These are phyloP conservation scores for Alternaria viburni DNA, from an alignment of 2,329 filamentous ascomycete genomes.

Conservation along the genomic window DNA sequence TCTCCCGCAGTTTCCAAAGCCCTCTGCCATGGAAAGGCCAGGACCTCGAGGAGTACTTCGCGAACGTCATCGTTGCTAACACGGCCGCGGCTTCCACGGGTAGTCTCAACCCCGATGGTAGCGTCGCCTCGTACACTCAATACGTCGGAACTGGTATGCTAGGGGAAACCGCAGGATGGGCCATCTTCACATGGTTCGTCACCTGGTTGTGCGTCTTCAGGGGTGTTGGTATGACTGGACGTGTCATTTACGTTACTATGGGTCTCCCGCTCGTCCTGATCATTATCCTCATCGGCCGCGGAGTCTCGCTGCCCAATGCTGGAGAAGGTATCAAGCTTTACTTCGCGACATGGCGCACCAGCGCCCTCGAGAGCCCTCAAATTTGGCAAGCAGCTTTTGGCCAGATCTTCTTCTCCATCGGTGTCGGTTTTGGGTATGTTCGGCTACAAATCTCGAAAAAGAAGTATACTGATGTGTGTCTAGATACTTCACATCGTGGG, in stretches of 20 bases:
- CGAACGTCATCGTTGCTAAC: conserved; percentile 5
- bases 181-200: conserved; percentile 12
- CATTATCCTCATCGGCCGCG: conserved; percentile 20
- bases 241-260: conserved; percentile 31
- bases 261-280: conserved; percentile 21
- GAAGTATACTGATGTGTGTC: not conserved
- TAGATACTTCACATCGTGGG: conserved; percentile 8
- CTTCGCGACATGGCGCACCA: conserved; percentile 14
- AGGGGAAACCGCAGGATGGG: not conserved
- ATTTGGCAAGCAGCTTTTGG: conserved; percentile 60
- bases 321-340: conserved; percentile 15
- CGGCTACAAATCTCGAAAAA: conserved; percentile 26
- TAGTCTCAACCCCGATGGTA: conserved; percentile 7
- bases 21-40: conserved; percentile 4
- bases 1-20: conserved; percentile 3
- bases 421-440: conserved; percentile 55
- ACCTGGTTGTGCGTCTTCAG: conserved; percentile 23
- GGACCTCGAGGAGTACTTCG: not conserved
- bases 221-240: conserved; percentile 23
- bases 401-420: conserved; percentile 63
- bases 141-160: not conserved
- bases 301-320: conserved; percentile 15
- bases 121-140: conserved; percentile 12
- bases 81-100: not conserved
- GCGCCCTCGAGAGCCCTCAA: conserved; percentile 42